Evolutionary conservation across 345 rosid genomes (phyloP), one percentile per base, ranked within the genome.

Genomic region (Aquilaria malaccensis): DNA sequence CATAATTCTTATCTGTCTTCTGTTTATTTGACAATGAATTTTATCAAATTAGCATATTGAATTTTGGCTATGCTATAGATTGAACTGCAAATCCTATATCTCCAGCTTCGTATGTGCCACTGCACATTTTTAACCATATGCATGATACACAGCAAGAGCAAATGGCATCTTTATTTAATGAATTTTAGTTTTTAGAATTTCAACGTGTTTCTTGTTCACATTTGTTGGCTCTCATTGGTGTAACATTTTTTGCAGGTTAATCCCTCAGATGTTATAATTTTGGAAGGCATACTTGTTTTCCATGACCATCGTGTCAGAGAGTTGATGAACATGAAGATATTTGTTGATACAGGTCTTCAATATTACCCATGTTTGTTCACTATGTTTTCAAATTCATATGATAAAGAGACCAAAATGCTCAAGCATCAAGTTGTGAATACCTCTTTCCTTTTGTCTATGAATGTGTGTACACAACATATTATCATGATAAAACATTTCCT

Each of bases 261-360:
- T 78, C 96, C 96, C 65, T 78, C 91, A 22, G 95, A 92, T 79
- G 98, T 92, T 59, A 92, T 92, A 66, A 78, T 92, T 65, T 80
- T 92, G 76, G 98, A 89, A 83, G 98, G 98, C 63, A 92, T 92
- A 75, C 96, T 92, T 61, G 59, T 86, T 70, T 88, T 92, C 75
- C 98, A 92, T 63, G 98, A 92, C 77, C 80, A 89, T 48, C 84
- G 87, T 58, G 85, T 92, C 59, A 80, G 96, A 59, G 91, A 76
- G 53, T 56, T 92, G 85, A 92, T 89, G 98, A 89, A 86, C 87
- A 92, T 92, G 96, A 92, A 92, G 78, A 89, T 92, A 76, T 89
- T 92, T 81, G 98, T 92, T 58, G 96, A 91, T 85, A 81, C 96
- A 85, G 98, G 98, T 92, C 62, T 54, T n/a, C 66, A 45, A 37